phyloP scores from a whole-genome alignment of 768 basidiomycete genomes.

The Lactifluus echinatus region DNA sequence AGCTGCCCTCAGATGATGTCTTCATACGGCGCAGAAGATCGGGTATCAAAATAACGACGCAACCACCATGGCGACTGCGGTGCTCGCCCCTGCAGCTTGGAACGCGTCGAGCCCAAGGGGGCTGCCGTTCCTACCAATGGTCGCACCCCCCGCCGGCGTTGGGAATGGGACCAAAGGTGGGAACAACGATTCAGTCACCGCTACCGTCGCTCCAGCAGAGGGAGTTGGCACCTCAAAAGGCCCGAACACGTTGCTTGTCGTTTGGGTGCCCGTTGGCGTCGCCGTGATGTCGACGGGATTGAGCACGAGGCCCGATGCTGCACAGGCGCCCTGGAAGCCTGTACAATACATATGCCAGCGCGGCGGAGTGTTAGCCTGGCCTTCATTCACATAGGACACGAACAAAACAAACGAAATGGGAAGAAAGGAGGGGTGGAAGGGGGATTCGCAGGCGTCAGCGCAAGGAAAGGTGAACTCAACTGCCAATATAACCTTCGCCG shows the following conservation, averaged over 20 bases:
- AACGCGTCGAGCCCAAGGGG: background rate
- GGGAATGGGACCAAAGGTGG: background rate
- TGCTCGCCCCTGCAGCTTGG: background rate
- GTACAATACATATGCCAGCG: background rate
- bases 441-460: no score
- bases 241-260: slow-evolving; percentile 1
- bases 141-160: background rate
- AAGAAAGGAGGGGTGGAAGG: background rate
- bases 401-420: background rate
- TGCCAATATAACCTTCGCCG: background rate
- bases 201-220: background rate
- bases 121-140: background rate
- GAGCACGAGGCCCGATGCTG: background rate
- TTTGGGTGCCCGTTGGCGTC: background rate
- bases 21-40: background rate
- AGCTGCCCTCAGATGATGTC: background rate
- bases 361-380: background rate
- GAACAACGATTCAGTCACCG: background rate
- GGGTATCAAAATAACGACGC: background rate
- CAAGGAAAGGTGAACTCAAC: background rate
- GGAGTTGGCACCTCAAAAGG: background rate
- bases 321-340: background rate
- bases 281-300: background rate
- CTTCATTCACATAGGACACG: no score
- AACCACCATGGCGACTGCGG: background rate